These are phyloP conservation scores for Linnemannia hyalina DNA, from an alignment of 192 early-diverging fungal genomes.

Conservation along the genomic window DNA sequence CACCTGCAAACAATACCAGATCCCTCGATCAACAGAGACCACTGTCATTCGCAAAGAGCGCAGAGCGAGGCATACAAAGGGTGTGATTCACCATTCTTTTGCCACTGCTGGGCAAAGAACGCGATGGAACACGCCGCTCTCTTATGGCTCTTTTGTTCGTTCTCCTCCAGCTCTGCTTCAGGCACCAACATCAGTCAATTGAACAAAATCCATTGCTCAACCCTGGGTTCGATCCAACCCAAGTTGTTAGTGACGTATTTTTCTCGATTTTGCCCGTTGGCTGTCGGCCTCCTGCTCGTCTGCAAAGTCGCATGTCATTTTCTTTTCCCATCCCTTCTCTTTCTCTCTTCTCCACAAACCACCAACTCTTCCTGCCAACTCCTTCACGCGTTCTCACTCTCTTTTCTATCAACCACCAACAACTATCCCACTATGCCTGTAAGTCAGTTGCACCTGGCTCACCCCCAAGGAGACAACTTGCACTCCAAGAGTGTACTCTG, in stretches of 20 bases:
- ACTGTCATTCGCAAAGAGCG: no score
- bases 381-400: not conserved
- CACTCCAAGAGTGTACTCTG: not conserved
- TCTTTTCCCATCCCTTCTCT: not conserved
- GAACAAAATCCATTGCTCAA: not conserved
- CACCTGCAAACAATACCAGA: no score
- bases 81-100: no score
- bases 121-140: no score
- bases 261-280: not conserved
- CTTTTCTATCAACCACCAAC: not conserved
- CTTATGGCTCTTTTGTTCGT: no score
- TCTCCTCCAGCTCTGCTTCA: no score
- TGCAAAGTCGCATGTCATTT: not conserved
- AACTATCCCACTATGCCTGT: constrained; percentile 32
- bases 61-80: no score
- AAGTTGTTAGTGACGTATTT: constrained; percentile 31
- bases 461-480: not conserved
- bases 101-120: no score
- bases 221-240: constrained; percentile 10
- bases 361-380: not conserved
- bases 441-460: constrained; percentile 12
- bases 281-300: not conserved
- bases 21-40: no score
- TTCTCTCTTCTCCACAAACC: constrained; percentile 9
- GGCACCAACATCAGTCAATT: no score